Evolutionary conservation across 768 basidiomycete genomes (phyloP).

Genomic region (Trametes elegans): DNA sequence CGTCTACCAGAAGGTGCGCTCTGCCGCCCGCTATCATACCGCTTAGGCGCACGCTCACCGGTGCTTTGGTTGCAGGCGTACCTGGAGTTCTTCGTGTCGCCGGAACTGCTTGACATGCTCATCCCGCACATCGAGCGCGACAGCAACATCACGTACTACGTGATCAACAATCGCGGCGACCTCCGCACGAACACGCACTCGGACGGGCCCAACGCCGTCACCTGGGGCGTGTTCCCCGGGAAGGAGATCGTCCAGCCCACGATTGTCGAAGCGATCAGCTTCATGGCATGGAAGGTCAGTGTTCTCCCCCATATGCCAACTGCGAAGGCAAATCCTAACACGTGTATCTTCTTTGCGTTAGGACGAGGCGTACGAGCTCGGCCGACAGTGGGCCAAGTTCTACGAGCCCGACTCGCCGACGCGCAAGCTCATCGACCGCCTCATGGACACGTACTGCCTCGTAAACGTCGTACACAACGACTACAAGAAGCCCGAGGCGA

Average conservation of each 20-base stretch:
- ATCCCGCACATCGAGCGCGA: constrained; percentile 84
- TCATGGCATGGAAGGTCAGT: constrained; percentile 96
- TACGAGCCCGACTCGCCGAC: constrained; percentile 79
- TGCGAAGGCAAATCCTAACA: no score
- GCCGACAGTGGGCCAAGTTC: constrained; percentile 84
- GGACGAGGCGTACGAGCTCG: constrained; percentile 95
- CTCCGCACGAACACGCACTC: constrained; percentile 92
- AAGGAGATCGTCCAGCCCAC: constrained; percentile 97
- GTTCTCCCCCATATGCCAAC: not conserved
- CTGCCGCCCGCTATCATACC: not conserved
- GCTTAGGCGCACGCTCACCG: constrained; percentile 1
- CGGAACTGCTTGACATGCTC: constrained; percentile 67
- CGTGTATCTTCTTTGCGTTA: constrained; percentile 27
- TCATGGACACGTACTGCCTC: constrained; percentile 82
- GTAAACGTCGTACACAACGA: constrained; percentile 98
- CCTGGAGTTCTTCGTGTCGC: constrained; percentile 90
- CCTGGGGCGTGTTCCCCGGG: constrained; percentile 97
- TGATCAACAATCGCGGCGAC: constrained; percentile 95
- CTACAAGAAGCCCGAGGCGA: constrained; percentile 80
- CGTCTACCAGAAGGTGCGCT: constrained; percentile 85
- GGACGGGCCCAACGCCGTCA: constrained; percentile 97
- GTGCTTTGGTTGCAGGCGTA: constrained; percentile 63
- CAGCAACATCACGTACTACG: constrained; percentile 90
- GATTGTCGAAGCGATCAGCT: constrained; percentile 94
- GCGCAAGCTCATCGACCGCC: constrained; percentile 67